Percentiles rank a stretch among this genome's conserved stretches.
Conservation (phyloP, 2,329 filamentous ascomycete species). For the Pestalotiopsis sp. region DNA sequence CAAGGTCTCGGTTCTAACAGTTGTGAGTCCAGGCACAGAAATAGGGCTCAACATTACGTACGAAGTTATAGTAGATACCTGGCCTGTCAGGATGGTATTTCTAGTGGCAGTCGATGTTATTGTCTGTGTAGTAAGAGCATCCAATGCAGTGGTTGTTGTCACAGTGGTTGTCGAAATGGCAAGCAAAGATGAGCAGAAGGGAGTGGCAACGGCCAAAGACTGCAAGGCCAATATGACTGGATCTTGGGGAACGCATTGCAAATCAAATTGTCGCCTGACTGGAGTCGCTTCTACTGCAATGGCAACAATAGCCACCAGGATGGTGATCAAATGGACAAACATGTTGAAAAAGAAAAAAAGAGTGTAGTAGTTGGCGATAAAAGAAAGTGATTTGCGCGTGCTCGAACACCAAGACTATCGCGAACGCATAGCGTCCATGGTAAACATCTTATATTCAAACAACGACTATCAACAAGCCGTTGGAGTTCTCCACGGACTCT, state of each 20-base stretch:
- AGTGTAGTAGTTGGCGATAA: not conserved
- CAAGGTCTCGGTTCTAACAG: not conserved
- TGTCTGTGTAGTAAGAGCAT: not conserved
- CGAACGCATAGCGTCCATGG: not conserved
- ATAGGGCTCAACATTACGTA: not conserved
- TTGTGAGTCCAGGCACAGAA: not conserved
- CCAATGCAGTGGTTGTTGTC: not conserved
- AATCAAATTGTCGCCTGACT: not conserved
- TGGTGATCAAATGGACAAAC: not conserved
- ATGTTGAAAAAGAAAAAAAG: not conserved
- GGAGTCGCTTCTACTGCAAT: not conserved
- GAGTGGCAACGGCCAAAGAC: not conserved
- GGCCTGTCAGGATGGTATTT: not conserved
- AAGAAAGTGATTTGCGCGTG: not conserved
- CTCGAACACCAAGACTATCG: not conserved
- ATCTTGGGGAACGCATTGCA: not conserved
- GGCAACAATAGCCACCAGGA: not conserved
- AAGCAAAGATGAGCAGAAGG: not conserved
- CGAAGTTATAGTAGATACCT: not conserved
- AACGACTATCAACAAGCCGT: not conserved
- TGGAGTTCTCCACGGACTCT: not conserved
- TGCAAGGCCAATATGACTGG: not conserved
- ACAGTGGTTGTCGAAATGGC: not conserved
- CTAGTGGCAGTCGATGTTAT: not conserved
- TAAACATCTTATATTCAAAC: not conserved